Base-by-base conservation (phyloP, 192 early-diverging fungal species). In the Entomortierella chlamydospora region DNA sequence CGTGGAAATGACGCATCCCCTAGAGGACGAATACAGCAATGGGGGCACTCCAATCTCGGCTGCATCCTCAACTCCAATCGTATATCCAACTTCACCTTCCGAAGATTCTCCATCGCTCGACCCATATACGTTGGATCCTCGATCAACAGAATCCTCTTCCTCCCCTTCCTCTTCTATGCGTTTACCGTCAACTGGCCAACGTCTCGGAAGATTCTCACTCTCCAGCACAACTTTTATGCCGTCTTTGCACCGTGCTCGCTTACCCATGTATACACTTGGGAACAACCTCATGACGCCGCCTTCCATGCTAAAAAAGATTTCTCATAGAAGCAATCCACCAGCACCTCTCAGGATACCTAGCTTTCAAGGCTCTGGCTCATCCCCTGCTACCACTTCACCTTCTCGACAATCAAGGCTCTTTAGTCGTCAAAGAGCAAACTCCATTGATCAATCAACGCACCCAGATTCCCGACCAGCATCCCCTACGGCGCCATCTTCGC, bases 261-360 rank as follows among this genome's bases (percentile, higher is more conserved):
- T 79, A 30, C 68, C 67, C 17, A 70, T 68, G 42, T 64, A 70
- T 39, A 41, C 61, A 12, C 47, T 79, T 26, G 63, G 76, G 26
- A 79, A 49, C 43, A 70, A 34, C 25, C 61, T 70, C 7, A 70
- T 79, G 76, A 70, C 68, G 3, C 76, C 76, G 3, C 76, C 76
- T 0, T 70, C 76, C 10, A 70, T 79, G 68, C 57, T 70, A 8
- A 79, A 41, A 34, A 79, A 57, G 30, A 65, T 79, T 39, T 70
- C 76, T 17, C 61, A 70, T 42, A 50, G 76, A 15, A 30, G 20
- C 25, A 70, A 31, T 10, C 62, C 76, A 5, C 76, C 76, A 22
- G 31, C 63, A 12, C 68, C 68, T 31, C 56, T 79, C 20, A 51
- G 76, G 39, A 63, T 79, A 33, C 68, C 76, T 20, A 45, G 45